phyloP scores from a whole-genome alignment of 2,329 filamentous ascomycete species.

The Dichotomopilus funicola region DNA sequence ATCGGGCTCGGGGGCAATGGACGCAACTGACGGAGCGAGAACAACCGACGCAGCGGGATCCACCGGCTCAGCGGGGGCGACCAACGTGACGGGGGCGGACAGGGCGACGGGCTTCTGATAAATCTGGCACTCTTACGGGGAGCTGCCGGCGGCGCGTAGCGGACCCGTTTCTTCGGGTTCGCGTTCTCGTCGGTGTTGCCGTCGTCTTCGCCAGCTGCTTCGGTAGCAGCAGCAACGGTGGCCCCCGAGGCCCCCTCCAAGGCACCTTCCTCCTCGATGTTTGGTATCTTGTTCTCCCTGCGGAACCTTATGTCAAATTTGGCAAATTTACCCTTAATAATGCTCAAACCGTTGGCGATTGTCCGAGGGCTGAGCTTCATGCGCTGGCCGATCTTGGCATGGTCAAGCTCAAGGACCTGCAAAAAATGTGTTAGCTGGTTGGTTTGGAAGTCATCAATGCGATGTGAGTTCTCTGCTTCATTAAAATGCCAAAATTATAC shows the following conservation, averaged over 20 bases:
- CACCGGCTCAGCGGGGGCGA: too few relatives aligned
- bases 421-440: background rate
- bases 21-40: too few relatives aligned
- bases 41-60: too few relatives aligned
- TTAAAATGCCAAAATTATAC: background rate
- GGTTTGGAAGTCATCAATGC: background rate
- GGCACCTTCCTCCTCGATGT: background rate
- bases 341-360: constrained; percentile 2
- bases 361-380: background rate
- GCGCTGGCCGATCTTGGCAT: background rate
- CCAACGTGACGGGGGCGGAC: too few relatives aligned
- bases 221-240: background rate
- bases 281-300: background rate
- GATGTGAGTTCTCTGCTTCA: background rate
- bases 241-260: background rate
- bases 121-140: background rate
- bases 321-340: constrained; percentile 5
- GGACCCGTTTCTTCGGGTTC: constrained; percentile 1
- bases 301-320: constrained; percentile 1
- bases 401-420: background rate
- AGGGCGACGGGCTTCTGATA: too few relatives aligned
- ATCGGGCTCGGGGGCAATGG: too few relatives aligned
- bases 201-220: background rate
- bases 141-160: background rate
- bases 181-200: background rate